Conservation (phyloP, 371 early-diverging fungal genomes). For the Smittium culicis region DNA sequence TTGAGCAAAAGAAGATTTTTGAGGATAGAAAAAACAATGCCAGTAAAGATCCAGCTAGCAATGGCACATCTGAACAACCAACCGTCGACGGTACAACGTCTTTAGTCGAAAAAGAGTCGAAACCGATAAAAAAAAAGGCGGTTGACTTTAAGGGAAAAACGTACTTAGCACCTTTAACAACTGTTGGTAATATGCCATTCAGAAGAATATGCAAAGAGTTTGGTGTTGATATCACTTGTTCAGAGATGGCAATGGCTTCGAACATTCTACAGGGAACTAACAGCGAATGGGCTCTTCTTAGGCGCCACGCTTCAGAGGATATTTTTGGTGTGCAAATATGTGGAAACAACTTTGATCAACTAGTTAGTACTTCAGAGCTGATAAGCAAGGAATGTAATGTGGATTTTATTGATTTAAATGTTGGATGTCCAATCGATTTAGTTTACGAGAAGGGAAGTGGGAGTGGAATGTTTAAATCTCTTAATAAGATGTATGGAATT, state of each 20-base stretch:
- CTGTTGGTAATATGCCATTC: slow-evolving; percentile 96
- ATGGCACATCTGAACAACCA: background rate
- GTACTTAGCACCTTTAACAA: slow-evolving; percentile 92
- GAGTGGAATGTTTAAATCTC: slow-evolving; percentile 56
- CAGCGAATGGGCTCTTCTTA: slow-evolving; percentile 74
- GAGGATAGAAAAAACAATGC: slow-evolving; percentile 21
- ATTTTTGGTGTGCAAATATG: slow-evolving; percentile 87
- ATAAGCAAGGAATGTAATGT: slow-evolving; percentile 50
- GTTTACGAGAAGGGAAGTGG: slow-evolving; percentile 74
- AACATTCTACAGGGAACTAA: slow-evolving; percentile 57
- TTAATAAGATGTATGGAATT: slow-evolving; percentile 56
- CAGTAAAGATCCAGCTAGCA: slow-evolving; percentile 26
- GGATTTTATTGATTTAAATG: slow-evolving; percentile 91
- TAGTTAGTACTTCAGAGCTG: slow-evolving; percentile 52
- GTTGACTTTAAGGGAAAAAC: slow-evolving; percentile 75
- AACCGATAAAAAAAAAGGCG: slow-evolving; percentile 24
- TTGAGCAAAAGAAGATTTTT: slow-evolving; percentile 14
- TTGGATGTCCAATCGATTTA: slow-evolving; percentile 91
- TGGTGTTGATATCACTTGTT: slow-evolving; percentile 93
- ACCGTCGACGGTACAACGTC: no score
- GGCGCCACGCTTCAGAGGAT: slow-evolving; percentile 75
- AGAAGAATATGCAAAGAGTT: slow-evolving; percentile 80
- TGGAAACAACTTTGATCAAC: slow-evolving; percentile 47
- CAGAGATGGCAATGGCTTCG: slow-evolving; percentile 82
- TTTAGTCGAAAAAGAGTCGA: slow-evolving; percentile 11